Percentiles rank a stretch among this genome's conserved stretches.
Conservation (phyloP, 2,329 filamentous ascomycete species). For the Pseudopyrenochaeta lycopersici region DNA sequence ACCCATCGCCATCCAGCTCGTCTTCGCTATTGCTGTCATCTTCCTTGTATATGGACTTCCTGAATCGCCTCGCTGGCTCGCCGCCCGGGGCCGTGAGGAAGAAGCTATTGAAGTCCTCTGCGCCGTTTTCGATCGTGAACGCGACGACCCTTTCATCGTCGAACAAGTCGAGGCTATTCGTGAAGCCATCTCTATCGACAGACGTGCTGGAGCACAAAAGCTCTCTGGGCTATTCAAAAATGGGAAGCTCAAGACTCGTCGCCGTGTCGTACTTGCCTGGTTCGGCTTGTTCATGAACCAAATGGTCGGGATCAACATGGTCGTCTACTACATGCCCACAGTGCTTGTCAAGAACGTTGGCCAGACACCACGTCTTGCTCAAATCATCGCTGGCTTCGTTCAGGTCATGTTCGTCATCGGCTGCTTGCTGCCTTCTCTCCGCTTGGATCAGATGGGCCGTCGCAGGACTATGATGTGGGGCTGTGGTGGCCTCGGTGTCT, state of each 20-base stretch:
- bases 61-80: conserved; percentile 57
- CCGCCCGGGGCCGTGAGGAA: conserved; percentile 51
- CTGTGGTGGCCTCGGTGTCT: conserved; percentile 42
- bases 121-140: conserved; percentile 31
- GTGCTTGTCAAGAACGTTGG: conserved; percentile 48
- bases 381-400: conserved; percentile 50
- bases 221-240: conserved; percentile 49
- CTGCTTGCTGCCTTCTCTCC: conserved; percentile 14
- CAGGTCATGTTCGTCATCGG: conserved; percentile 54
- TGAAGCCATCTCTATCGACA: conserved; percentile 37
- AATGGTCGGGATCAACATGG: conserved; percentile 56
- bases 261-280: conserved; percentile 57
- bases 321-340: conserved; percentile 48
- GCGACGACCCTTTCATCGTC: neutral
- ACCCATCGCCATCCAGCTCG: conserved; percentile 58
- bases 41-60: conserved; percentile 56
- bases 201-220: conserved; percentile 43
- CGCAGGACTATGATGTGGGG: conserved; percentile 58
- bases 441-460: conserved; percentile 44
- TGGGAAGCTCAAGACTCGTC: conserved; percentile 55
- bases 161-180: conserved; percentile 17
- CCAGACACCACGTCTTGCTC: conserved; percentile 36
- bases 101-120: conserved; percentile 54
- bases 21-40: conserved; percentile 53
- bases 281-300: conserved; percentile 61